Evolutionary conservation across 257 asterid genomes (phyloP), one percentile per base, ranked within the genome.

Genomic region (Solanum ossicruentum): DNA sequence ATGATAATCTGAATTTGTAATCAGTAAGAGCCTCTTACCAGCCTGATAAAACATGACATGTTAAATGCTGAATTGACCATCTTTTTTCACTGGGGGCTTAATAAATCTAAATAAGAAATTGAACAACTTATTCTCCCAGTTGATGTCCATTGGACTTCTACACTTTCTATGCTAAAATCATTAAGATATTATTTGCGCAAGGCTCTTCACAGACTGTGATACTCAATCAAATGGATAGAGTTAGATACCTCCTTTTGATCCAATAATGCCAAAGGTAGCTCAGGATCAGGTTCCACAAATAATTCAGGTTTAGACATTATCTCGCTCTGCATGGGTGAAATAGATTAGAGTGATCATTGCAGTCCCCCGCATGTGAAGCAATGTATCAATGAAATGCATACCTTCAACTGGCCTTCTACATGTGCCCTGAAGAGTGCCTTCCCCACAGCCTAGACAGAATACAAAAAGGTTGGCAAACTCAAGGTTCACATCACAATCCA

Each of bases 391-490:
- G 21, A 86, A 56, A 85, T 51, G 85, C 65, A 54, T 88, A 95
- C 98, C 98, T 95, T 95, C 83, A 95, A 92, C 89, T 95, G 98
- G 81, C 98, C 98, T 91, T 95, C 98, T 52, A 95, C 98, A 90
- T 95, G 98, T 87, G 98, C 98, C 88, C 96, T 90, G 86, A 95
- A 95, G 87, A 95, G 96, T 60, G 98, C 98, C 89, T 93, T 95
- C n/a, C 95, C 98, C 84, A 95, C 98, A 83, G 98, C 97, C 98
- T 95, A 90, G 85, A 83, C 84, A 72, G 85, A 88, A 85, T 87
- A 80, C 81, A 87, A 49, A 82, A 49, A 87, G 49, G 84, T 85
- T 75, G 87, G 82, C 82, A 81, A 84, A 55, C 80, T 72, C 66
- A 84, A 81, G 47, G 83, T 23, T 63, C 21, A 84, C 78, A 47